phyloP scores from a whole-genome alignment of 306 rosid genomes.

The Trifolium dubium region DNA sequence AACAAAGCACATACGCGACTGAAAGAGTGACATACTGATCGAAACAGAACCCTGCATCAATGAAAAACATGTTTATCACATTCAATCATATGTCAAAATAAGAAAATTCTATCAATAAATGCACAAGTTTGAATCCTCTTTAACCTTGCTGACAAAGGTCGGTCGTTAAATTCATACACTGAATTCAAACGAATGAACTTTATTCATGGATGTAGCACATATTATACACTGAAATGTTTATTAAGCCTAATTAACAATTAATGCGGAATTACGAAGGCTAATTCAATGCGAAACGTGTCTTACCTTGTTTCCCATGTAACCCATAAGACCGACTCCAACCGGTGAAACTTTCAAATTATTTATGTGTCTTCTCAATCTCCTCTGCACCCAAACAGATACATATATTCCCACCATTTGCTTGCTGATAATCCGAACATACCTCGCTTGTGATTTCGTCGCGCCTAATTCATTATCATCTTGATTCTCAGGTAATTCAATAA shows the following conservation, averaged over 20 bases:
- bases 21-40: constrained; percentile 89
- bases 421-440: constrained; percentile 82
- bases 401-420: constrained; percentile 99
- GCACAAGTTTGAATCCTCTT: not conserved
- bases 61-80: constrained; percentile 27
- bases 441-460: constrained; percentile 45
- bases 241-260: constrained; percentile 16
- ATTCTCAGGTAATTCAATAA: constrained; percentile 51
- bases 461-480: constrained; percentile 36
- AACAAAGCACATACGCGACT: constrained; percentile 89
- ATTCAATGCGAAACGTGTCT: constrained; percentile 27
- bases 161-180: not conserved
- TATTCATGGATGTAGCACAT: not conserved
- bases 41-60: constrained; percentile 93
- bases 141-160: not conserved
- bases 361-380: constrained; percentile 82
- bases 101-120: not conserved
- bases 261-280: not conserved
- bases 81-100: not conserved
- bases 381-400: constrained; percentile 91
- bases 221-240: not conserved
- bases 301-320: constrained; percentile 99
- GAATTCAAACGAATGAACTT: not conserved
- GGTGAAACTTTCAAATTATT: constrained; percentile 87
- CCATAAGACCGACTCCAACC: constrained; percentile 98